Evolutionary conservation across 345 rosid species (phyloP).

Genomic region (Salix dunnii): DNA sequence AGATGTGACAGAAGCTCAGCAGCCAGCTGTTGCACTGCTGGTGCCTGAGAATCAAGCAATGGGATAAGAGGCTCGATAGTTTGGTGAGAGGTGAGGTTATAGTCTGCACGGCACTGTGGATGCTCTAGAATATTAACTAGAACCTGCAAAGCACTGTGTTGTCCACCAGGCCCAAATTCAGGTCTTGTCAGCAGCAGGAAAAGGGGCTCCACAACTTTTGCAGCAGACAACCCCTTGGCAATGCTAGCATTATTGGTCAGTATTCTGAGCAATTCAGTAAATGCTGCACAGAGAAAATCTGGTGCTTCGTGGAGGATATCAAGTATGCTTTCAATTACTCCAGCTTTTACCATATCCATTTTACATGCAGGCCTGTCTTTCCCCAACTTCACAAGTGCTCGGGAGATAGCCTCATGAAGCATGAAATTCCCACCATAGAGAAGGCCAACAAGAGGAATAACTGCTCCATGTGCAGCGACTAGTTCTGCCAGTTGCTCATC

Average conservation of each 20-base stretch:
- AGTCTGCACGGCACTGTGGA: constrained; percentile 90
- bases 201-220: constrained; percentile 90
- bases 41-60: constrained; percentile 84
- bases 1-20: constrained; percentile 98
- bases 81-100: constrained; percentile 70
- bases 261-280: constrained; percentile 88
- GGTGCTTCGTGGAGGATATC: constrained; percentile 94
- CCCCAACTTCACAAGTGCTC: constrained; percentile 94
- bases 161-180: constrained; percentile 92
- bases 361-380: constrained; percentile 98
- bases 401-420: constrained; percentile 94
- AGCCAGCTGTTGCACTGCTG: constrained; percentile 93
- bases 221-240: constrained; percentile 92
- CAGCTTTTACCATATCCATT: constrained; percentile 98
- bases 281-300: constrained; percentile 87
- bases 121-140: constrained; percentile 93
- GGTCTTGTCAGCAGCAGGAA: constrained; percentile 65
- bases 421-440: constrained; percentile 78
- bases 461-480: constrained; percentile 98
- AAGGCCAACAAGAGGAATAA: constrained; percentile 96
- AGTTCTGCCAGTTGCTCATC: constrained; percentile 98
- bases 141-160: constrained; percentile 91
- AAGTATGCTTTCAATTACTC: constrained; percentile 83
- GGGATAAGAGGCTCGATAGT: constrained; percentile 93
- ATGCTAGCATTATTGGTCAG: constrained; percentile 93